Evolutionary conservation across 1,139 yeast species (phyloP).

Genomic region (Blastobotrys buckinghamii): DNA sequence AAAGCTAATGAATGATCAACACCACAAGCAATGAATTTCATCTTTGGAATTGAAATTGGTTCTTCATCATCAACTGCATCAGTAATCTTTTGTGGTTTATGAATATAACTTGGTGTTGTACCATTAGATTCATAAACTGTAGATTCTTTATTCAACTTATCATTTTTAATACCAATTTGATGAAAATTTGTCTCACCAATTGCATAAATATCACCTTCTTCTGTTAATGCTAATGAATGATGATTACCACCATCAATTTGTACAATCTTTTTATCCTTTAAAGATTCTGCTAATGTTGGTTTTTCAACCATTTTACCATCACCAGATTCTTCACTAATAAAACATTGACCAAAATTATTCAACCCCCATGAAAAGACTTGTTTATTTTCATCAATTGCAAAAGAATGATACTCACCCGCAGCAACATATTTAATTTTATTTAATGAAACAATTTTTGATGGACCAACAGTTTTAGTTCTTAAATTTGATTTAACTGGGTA

Average conservation of each 20-base stretch:
- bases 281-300: constrained; percentile 64
- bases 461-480: constrained; percentile 32
- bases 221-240: constrained; percentile 72
- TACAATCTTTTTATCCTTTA: constrained; percentile 51
- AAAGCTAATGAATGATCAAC: constrained; percentile 90
- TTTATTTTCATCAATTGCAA: constrained; percentile 75
- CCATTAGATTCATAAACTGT: constrained; percentile 77
- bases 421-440: constrained; percentile 67
- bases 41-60: constrained; percentile 45
- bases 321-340: constrained; percentile 68
- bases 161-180: constrained; percentile 74
- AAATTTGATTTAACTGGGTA: constrained; percentile 38
- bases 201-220: constrained; percentile 64
- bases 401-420: constrained; percentile 93
- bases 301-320: constrained; percentile 62
- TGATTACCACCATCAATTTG: constrained; percentile 91
- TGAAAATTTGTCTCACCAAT: constrained; percentile 94
- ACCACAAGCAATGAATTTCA: constrained; percentile 70
- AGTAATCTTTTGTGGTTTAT: constrained; percentile 66
- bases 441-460: constrained; percentile 36
- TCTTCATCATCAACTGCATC: constrained; percentile 30
- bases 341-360: constrained; percentile 96
- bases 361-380: constrained; percentile 87
- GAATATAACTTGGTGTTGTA: constrained; percentile 75
- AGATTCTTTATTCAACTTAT: constrained; percentile 46